Conservation (phyloP, 1,284 basidiomycete species). For the Clitocybe nebularis region DNA sequence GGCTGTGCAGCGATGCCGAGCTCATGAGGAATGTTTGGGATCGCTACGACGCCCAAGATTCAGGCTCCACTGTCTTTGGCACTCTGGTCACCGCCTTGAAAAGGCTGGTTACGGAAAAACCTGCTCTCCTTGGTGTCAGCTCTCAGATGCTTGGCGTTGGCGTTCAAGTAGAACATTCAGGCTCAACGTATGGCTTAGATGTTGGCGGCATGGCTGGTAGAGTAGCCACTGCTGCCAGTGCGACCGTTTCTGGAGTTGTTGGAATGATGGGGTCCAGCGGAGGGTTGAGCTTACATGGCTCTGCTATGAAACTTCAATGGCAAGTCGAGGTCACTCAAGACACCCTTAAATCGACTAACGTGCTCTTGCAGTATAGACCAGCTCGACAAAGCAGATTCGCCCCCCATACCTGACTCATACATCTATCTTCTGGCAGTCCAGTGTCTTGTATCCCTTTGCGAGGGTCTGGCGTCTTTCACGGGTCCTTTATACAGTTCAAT, state of each 20-base stretch:
- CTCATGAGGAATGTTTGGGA: conserved; percentile 80
- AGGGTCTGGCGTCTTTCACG: conserved; percentile 78
- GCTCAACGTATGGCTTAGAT: conserved; percentile 46
- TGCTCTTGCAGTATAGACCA: conserved; percentile 77
- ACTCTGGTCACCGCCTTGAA: conserved; percentile 81
- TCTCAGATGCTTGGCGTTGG: conserved; percentile 80
- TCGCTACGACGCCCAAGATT: conserved; percentile 69
- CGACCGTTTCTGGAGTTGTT: conserved; percentile 51
- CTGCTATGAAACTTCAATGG: conserved; percentile 85
- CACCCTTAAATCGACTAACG: background rate
- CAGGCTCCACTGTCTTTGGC: conserved; percentile 69
- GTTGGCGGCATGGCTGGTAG: conserved; percentile 78
- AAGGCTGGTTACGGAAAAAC: conserved; percentile 83
- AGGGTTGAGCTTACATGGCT: conserved; percentile 68
- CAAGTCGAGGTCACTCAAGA: conserved; percentile 31
- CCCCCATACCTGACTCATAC: conserved; percentile 88
- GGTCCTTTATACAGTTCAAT: conserved; percentile 68
- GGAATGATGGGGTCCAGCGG: conserved; percentile 35
- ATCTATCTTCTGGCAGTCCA: conserved; percentile 90
- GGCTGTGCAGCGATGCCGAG: conserved; percentile 80
- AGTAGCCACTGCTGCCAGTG: conserved; percentile 79
- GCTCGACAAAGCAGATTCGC: conserved; percentile 93
- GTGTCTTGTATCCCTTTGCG: conserved; percentile 82
- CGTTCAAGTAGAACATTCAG: conserved; percentile 39
- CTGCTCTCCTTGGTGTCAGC: conserved; percentile 74